Evolutionary conservation across 1,139 yeast genomes (phyloP).

Genomic region (Yamadazyma mexicana): DNA sequence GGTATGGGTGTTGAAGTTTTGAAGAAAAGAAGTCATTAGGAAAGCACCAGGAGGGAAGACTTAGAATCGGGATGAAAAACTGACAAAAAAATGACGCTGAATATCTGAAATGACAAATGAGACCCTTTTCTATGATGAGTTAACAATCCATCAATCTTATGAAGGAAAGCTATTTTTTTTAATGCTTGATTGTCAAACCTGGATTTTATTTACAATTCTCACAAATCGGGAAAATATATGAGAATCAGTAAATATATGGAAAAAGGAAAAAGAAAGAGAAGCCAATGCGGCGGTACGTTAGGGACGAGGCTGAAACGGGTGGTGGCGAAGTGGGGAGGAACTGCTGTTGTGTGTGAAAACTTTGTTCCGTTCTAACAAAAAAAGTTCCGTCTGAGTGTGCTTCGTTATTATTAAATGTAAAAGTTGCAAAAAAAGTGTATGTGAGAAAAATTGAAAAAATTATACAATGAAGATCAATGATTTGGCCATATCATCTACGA

Average conservation of each 20-base stretch:
- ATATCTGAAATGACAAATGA: neutral
- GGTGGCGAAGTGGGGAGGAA: too few relatives aligned
- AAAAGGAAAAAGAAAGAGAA: neutral
- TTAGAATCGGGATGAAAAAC: neutral
- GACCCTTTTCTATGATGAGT: slow-evolving; percentile 5
- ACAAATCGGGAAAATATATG: slow-evolving; percentile 7
- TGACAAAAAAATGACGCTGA: neutral
- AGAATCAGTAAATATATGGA: neutral
- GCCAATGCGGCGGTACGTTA: neutral
- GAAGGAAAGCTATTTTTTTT: slow-evolving; percentile 1
- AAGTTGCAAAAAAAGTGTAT: too few relatives aligned
- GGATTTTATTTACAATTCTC: slow-evolving; percentile 8
- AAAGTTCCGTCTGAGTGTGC: too few relatives aligned
- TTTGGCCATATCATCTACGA: too few relatives aligned
- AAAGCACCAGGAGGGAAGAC: too few relatives aligned
- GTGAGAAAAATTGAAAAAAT: too few relatives aligned
- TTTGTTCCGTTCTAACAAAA: too few relatives aligned
- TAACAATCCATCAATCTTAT: neutral
- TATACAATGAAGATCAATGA: too few relatives aligned
- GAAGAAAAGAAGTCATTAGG: slow-evolving; percentile 31
- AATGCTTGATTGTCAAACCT: slow-evolving; percentile 3
- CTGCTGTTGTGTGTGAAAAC: too few relatives aligned
- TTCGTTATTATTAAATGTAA: too few relatives aligned
- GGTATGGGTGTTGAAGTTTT: slow-evolving; percentile 57
- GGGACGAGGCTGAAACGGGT: too few relatives aligned